Evolutionary conservation across 148 eudicot genomes (phyloP), one percentile per base, ranked within the genome.

Genomic region (Amaranthus hypochondriacus): DNA sequence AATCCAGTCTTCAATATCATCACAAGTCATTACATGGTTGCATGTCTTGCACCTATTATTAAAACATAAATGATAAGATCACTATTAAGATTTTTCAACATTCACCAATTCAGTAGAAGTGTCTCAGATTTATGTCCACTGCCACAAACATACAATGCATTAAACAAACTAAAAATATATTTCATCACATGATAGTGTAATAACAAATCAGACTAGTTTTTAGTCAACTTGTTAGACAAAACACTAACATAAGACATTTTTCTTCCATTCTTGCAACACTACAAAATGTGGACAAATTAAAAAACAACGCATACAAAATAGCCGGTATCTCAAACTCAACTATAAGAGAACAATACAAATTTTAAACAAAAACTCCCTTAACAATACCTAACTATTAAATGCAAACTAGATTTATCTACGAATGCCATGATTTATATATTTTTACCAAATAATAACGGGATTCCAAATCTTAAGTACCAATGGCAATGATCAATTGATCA

Each of bases 1-100:
- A 70, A 88, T 85, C 91, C 91, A 91, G 81, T 94, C 97, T 81
- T 94, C 98, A 14, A 84, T 85, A 74, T 93, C 95, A 70, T 88
- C 90, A 6, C 90, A 59, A 48, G 96, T 87, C 95, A 94, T 88
- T 55, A 80, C 85, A 83, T 89, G 82, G 72, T 77, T 86, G 83
- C 98, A 94, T 13, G 89, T 69, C 83, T 91, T 89, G 82, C 98
- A 94, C 80, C 98, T 94, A 78, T 28, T 78, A 63, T 28, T 78
- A 63, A 75, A 9, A 43, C 11, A 46, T 4, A 14, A 54, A 70
- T 3, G 6, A 43, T 6, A 21, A 63, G 42, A 54, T 62, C 57
- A 53, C 62, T 15, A 56, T 4, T 12, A 11, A 66, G 9, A 61
- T n/a, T 0, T 7, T 48, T 47, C 69, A 4, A 0, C 43, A 66